These are phyloP conservation scores for Rutstroemia sp. DNA, from an alignment of 2,329 filamentous ascomycete genomes.

Conservation along the genomic window DNA sequence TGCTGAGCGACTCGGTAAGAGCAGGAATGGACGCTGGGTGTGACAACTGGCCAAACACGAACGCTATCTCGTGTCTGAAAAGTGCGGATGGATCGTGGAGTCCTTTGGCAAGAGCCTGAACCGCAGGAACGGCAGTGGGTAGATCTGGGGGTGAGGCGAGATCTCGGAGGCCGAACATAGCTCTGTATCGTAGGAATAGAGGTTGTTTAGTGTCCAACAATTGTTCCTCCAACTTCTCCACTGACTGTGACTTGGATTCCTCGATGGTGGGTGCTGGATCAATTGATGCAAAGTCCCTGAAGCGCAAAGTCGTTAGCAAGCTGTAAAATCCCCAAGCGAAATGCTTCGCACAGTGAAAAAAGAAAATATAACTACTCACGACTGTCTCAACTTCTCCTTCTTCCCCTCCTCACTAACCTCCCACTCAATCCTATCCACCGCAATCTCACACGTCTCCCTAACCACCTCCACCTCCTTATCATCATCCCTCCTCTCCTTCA, in stretches of 20 bases:
- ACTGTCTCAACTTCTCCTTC: conserved; percentile 71
- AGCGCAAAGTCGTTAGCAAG: conserved; percentile 16
- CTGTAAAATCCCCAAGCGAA: not conserved
- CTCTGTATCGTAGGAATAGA: conserved; percentile 88
- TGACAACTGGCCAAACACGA: conserved; percentile 93
- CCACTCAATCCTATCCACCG: conserved; percentile 90
- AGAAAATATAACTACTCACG: conserved; percentile 44
- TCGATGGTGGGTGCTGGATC: conserved; percentile 89
- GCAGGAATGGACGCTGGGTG: conserved; percentile 96
- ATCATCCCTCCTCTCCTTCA: conserved; percentile 68
- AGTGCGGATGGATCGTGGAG: conserved; percentile 81
- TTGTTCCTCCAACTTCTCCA: conserved; percentile 66
- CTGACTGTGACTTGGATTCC: conserved; percentile 57
- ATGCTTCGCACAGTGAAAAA: not conserved
- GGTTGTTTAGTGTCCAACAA: conserved; percentile 73
- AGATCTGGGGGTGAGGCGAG: conserved; percentile 88
- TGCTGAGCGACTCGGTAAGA: conserved; percentile 68
- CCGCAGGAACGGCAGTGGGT: conserved; percentile 79
- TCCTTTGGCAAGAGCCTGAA: conserved; percentile 78
- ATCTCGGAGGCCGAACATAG: conserved; percentile 96
- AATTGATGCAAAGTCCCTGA: conserved; percentile 87
- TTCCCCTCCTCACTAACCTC: conserved; percentile 68
- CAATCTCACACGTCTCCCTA: conserved; percentile 95
- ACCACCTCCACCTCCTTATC: conserved; percentile 70
- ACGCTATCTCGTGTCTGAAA: conserved; percentile 96